These are phyloP conservation scores for Ascochyta koolunga DNA, from an alignment of 2,329 filamentous ascomycete genomes.

Conservation along the genomic window DNA sequence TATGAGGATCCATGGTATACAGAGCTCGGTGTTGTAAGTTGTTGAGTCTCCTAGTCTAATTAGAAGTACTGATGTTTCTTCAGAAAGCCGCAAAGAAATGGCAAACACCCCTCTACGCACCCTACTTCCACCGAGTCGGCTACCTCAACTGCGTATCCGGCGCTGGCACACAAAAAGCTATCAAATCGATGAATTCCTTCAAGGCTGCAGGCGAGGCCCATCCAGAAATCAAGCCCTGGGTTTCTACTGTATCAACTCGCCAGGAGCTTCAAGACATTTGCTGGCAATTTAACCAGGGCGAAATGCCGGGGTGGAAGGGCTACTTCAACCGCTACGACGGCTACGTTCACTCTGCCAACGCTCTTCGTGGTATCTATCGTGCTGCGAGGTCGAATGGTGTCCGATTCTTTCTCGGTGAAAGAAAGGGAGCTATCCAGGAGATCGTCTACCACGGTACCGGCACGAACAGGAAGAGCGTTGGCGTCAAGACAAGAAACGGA, in stretches of 20 bases:
- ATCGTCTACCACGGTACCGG: conserved; percentile 48
- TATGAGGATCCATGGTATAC: conserved; percentile 65
- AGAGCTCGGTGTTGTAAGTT: conserved; percentile 57
- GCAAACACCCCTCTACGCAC: conserved; percentile 60
- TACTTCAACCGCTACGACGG: conserved; percentile 65
- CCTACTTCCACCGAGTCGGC: conserved; percentile 60
- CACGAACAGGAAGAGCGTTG: conserved; percentile 34
- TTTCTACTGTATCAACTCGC: conserved; percentile 45
- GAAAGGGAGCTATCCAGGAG: conserved; percentile 46
- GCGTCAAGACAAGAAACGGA: conserved; percentile 49
- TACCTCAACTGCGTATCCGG: conserved; percentile 60
- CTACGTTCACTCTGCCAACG: conserved; percentile 62
- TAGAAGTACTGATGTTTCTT: not conserved
- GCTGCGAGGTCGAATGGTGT: conserved; percentile 52
- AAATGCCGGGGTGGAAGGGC: conserved; percentile 61
- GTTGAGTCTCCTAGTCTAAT: not conserved
- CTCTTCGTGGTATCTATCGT: conserved; percentile 56
- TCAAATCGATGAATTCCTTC: conserved; percentile 54
- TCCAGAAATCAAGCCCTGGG: conserved; percentile 50
- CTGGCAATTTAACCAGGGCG: conserved; percentile 55
- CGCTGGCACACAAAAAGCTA: conserved; percentile 56
- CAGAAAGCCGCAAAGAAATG: conserved; percentile 60
- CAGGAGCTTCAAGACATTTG: conserved; percentile 48
- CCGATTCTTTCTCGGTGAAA: conserved; percentile 52
- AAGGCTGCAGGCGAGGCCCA: conserved; percentile 50